Conservation (phyloP, 1,284 basidiomycete genomes). For the Leccinum fuscescens region DNA sequence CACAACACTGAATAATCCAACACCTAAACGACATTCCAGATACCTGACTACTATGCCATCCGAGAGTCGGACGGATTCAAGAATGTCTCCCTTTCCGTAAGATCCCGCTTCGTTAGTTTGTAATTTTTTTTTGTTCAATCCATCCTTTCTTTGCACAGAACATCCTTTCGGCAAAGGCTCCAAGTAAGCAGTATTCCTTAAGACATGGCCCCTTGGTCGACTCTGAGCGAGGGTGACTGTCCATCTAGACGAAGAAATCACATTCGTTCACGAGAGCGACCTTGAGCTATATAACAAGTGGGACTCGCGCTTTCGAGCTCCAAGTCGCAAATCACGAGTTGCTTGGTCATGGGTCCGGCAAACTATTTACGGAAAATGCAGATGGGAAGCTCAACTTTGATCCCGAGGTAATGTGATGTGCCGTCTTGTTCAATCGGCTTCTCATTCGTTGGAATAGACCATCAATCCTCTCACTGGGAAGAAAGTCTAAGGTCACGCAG, state of each 20-base stretch:
- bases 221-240: not conserved
- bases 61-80: conserved; percentile 81
- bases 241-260: conserved; percentile 64
- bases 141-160: conserved; percentile 44
- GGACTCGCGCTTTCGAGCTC: conserved; percentile 78
- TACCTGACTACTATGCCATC: conserved; percentile 81
- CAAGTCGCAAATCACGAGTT: conserved; percentile 87
- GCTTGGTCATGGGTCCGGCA: conserved; percentile 78
- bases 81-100: conserved; percentile 73
- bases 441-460: conserved; percentile 41
- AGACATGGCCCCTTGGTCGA: not conserved
- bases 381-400: conserved; percentile 82
- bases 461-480: conserved; percentile 84
- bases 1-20: not conserved
- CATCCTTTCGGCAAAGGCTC: conserved; percentile 81
- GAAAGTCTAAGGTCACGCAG: conserved; percentile 51
- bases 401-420: conserved; percentile 45
- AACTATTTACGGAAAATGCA: conserved; percentile 71
- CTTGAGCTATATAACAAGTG: conserved; percentile 69
- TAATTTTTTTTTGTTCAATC: not conserved
- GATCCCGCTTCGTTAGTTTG: conserved; percentile 20
- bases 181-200: conserved; percentile 44
- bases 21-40: conserved; percentile 38
- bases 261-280: conserved; percentile 78
- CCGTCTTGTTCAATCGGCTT: not conserved